Base-by-base conservation (phyloP, 1,284 basidiomycete genomes). In the Ceratobasidium sp. region DNA sequence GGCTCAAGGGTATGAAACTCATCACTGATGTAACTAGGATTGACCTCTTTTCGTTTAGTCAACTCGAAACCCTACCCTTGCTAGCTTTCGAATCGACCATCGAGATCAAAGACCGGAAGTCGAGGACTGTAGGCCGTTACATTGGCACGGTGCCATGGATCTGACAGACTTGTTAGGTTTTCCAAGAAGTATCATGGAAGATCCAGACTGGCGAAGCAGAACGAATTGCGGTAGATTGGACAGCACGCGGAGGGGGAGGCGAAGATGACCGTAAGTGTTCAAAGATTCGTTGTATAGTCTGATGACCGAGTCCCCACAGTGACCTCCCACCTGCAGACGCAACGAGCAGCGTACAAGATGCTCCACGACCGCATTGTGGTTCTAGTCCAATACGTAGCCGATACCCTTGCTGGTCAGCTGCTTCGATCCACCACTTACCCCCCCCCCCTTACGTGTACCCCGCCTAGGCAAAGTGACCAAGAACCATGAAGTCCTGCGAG, bases 181-280 rank as follows among this genome's bases (percentile, higher is more conserved):
- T 93, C 78, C 88, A 95, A 38, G 91, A 92, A 75, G 91, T 88
- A 0, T 81, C 88, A 0, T 98, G 86, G 82, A 89, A 85, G 70
- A 90, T 99, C n/a, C 95, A 98, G 81, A 98, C 96, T 0, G 96
- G 96, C 33, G 97, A 99, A 81, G 96, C 97, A 6, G 96, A 99
- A 79, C 88, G 97, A 36, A 98, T 99, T 75, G 97, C 97, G 1
- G 96, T 99, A 0, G 96, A 99, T 80, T 95, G 94, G 85, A 94
- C 94, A 0, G 91, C 94, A 14, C 90, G 90, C 79, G 94, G 94
- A n/a, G 67, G 67, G 18, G 67, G 67, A 23, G 92, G 92, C 42
- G 92, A 90, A 40, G 90, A 89, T 58, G 90, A 89, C 75, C 80
- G 92, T 91, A 77, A 84, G 90, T 83, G 75, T 73, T 76, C 81